Evolutionary conservation across 257 asterid species (phyloP).

Genomic region (Henckelia pumila): DNA sequence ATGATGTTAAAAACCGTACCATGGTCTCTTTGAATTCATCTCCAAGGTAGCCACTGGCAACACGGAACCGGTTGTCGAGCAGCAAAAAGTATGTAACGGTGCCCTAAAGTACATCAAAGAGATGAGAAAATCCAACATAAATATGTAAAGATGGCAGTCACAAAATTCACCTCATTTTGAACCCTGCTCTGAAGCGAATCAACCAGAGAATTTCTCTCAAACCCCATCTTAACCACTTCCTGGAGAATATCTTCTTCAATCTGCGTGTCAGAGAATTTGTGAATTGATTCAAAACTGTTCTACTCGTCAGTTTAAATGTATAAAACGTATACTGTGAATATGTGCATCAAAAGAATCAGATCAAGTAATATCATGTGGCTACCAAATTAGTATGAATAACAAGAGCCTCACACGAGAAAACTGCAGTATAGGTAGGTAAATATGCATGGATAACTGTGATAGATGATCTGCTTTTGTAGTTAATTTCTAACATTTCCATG

Average conservation of each 20-base stretch:
- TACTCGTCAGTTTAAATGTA: conserved; percentile 15
- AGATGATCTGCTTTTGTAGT: not conserved
- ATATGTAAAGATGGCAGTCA: conserved; percentile 19
- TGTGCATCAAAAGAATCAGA: conserved; percentile 10
- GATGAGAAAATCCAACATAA: conserved; percentile 22
- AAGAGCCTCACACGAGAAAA: conserved; percentile 2
- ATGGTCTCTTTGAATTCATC: conserved; percentile 81
- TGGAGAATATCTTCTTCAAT: conserved; percentile 89
- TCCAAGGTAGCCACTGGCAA: conserved; percentile 80
- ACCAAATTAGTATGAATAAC: not conserved
- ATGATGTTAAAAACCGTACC: conserved; percentile 40
- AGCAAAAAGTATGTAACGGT: conserved; percentile 85
- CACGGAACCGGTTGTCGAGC: conserved; percentile 80
- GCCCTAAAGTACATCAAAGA: conserved; percentile 49
- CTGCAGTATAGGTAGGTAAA: not conserved
- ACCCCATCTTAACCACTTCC: conserved; percentile 81
- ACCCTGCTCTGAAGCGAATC: conserved; percentile 80
- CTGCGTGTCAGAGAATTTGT: conserved; percentile 38
- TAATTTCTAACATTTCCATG: conserved; percentile 5
- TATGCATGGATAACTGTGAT: conserved; percentile 7
- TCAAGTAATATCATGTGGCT: conserved; percentile 11
- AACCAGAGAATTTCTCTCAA: conserved; percentile 57
- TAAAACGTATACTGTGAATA: not conserved
- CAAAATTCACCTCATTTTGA: conserved; percentile 71
- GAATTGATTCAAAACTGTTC: conserved; percentile 6